phyloP scores from a whole-genome alignment of 345 rosid genomes.

The Pelargonium nanum region DNA sequence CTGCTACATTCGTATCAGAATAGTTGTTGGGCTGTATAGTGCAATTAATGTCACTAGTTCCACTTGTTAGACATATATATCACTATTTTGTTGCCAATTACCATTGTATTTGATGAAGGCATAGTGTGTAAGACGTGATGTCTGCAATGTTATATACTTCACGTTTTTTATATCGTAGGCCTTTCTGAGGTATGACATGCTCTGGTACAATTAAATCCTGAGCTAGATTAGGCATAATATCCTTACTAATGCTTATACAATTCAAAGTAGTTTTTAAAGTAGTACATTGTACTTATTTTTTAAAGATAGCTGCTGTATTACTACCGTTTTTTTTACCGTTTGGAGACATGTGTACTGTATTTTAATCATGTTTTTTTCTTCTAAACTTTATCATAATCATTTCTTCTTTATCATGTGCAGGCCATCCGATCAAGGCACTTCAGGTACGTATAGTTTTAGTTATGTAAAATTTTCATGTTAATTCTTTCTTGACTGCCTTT shows the following conservation, averaged over 20 bases:
- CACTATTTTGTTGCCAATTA: background rate
- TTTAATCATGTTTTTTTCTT: no score
- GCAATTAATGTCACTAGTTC: background rate
- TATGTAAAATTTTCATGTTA: slow-evolving; percentile 1
- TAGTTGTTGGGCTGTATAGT: background rate
- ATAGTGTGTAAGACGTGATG: background rate
- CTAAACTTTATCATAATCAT: background rate
- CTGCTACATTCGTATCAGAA: no score
- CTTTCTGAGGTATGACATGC: no score
- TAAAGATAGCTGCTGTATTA: no score
- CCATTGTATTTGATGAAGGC: background rate
- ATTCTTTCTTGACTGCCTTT: background rate
- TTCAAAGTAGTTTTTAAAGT: no score
- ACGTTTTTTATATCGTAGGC: no score
- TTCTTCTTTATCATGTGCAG: slow-evolving; percentile 39
- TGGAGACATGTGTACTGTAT: no score
- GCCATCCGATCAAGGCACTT: slow-evolving; percentile 60
- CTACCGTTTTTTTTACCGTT: no score
- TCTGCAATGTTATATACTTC: background rate
- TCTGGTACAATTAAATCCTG: no score
- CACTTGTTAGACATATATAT: background rate
- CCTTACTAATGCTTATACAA: no score
- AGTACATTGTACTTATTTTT: no score
- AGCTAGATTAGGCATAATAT: background rate
- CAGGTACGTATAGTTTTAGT: slow-evolving; percentile 35